These are phyloP conservation scores for Rhodotorula sp. DNA, from an alignment of 1,284 basidiomycete species.

Conservation along the genomic window DNA sequence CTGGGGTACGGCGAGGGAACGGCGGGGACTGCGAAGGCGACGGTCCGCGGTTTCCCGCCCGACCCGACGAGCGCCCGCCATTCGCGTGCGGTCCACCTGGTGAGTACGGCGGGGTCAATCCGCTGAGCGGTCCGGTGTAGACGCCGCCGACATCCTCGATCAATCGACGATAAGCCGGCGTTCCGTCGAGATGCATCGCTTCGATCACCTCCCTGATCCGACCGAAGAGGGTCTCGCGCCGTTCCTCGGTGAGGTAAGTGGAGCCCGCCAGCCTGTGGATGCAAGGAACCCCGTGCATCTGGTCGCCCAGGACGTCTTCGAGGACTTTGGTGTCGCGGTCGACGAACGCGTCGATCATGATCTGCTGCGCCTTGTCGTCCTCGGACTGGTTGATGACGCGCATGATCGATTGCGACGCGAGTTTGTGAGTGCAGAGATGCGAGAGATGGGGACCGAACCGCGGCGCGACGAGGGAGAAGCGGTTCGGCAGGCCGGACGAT, in stretches of 20 bases:
- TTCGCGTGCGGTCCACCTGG: not conserved
- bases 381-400: constrained; percentile 54
- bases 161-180: constrained; percentile 44
- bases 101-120: constrained; percentile 8
- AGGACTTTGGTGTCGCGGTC: constrained; percentile 60
- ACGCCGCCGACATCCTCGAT: constrained; percentile 33
- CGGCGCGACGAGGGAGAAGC: constrained; percentile 87
- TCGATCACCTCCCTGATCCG: constrained; percentile 43
- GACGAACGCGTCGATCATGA: constrained; percentile 48
- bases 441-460: constrained; percentile 94
- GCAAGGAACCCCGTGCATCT: constrained; percentile 59
- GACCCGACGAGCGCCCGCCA: not conserved
- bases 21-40: constrained; percentile 1
- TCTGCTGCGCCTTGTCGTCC: constrained; percentile 46
- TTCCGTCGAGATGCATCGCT: constrained; percentile 42
- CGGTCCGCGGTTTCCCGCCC: not conserved
- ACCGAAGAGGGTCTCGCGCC: constrained; percentile 70
- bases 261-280: constrained; percentile 90
- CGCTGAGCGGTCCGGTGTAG: constrained; percentile 25
- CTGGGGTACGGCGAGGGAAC: not conserved
- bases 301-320: constrained; percentile 72
- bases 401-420: constrained; percentile 89
- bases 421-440: constrained; percentile 95
- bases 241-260: constrained; percentile 68
- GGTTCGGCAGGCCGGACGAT: constrained; percentile 83